Base-by-base conservation (phyloP, 2,329 filamentous ascomycete genomes). In the Fusarium humuli region DNA sequence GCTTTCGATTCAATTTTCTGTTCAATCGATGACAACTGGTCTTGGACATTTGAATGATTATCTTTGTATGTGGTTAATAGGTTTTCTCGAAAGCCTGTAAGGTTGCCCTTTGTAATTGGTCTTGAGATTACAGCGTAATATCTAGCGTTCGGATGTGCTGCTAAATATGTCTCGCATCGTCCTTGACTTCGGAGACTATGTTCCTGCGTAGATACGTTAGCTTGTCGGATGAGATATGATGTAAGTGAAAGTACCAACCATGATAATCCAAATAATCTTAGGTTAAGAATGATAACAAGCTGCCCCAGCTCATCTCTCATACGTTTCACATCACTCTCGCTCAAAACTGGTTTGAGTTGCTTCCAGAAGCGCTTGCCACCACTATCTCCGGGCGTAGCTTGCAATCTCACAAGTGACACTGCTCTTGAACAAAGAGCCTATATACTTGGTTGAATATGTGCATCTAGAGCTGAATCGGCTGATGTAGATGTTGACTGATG, bases 291-390 rank as follows among this genome's bases (percentile, higher is more conserved):
- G 30, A 10, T 13, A 8, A 56, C 29, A 9, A 56, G 22, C 5
- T 60, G 50, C 0, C 9, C 18, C 8, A 61, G 12, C 25, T 45
- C 25, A 7, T 2, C 14, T 23, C 41, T 55, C 13, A 69, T 41
- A 4, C 44, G 47, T 5, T 49, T 30, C 29, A 64, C 32, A 1
- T 63, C 65, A 6, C 30, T 53, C 22, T 67, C 68, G 7, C n/a
- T 46, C 10, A 63, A 18, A 5, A 58, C 34, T 6, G 30, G 11
- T 34, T 54, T 62, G 3, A 70, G 7, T 4, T 59, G 41, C 44
- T 63, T 70, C 68, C 55, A 69, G 10, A 62, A 20, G 13, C 48
- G 37, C 3, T 48, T 47, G 7, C 49, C 25, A 8, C 23, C 6
- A n/a, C 16, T 52, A 7, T 70, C 65, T 12, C n/a, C 30, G 5